These are phyloP conservation scores for Fusarium buxicola DNA, from an alignment of 2,329 filamentous ascomycete species.

Conservation along the genomic window DNA sequence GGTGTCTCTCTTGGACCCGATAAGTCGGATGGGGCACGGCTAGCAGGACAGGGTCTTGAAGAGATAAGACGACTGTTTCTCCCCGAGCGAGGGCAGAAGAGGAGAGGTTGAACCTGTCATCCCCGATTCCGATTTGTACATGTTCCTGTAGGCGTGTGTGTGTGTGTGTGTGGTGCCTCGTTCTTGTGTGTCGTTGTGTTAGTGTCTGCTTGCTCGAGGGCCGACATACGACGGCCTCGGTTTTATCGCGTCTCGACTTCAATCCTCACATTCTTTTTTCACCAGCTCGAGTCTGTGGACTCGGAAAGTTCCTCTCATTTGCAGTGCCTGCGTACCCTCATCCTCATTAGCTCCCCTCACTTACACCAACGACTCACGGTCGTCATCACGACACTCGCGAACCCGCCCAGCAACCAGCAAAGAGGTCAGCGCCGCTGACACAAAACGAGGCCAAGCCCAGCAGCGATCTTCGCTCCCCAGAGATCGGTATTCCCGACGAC, in stretches of 20 bases:
- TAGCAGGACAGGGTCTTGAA: slow-evolving; percentile 4
- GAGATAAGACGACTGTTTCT: slow-evolving; percentile 6
- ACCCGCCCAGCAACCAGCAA: slow-evolving; percentile 32
- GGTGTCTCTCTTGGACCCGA: slow-evolving; percentile 7
- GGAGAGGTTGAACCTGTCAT: slow-evolving; percentile 26
- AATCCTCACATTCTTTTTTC: slow-evolving; percentile 3
- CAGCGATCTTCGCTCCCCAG: slow-evolving; percentile 31
- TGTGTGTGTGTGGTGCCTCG: slow-evolving; percentile 14
- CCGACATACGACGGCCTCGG: slow-evolving; percentile 19
- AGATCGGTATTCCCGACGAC: slow-evolving; percentile 40
- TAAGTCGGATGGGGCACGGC: slow-evolving; percentile 6
- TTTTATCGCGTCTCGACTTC: slow-evolving; percentile 21
- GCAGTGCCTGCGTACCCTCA: not conserved
- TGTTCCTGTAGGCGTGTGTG: slow-evolving; percentile 12
- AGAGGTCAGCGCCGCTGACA: slow-evolving; percentile 38
- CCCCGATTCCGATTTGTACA: slow-evolving; percentile 9
- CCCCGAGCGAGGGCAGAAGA: slow-evolving; percentile 24
- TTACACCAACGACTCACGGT: slow-evolving; percentile 5
- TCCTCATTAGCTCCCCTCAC: slow-evolving; percentile 4
- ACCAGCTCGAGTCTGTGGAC: not conserved
- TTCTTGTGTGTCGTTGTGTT: slow-evolving; percentile 22
- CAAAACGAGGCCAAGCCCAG: slow-evolving; percentile 34
- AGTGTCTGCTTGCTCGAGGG: slow-evolving; percentile 20
- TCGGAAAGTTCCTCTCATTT: slow-evolving; percentile 1
- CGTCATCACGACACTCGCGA: slow-evolving; percentile 19